Evolutionary conservation across 2,329 filamentous ascomycete species (phyloP).

Genomic region (Hawksworthiomyces lignivorus): DNA sequence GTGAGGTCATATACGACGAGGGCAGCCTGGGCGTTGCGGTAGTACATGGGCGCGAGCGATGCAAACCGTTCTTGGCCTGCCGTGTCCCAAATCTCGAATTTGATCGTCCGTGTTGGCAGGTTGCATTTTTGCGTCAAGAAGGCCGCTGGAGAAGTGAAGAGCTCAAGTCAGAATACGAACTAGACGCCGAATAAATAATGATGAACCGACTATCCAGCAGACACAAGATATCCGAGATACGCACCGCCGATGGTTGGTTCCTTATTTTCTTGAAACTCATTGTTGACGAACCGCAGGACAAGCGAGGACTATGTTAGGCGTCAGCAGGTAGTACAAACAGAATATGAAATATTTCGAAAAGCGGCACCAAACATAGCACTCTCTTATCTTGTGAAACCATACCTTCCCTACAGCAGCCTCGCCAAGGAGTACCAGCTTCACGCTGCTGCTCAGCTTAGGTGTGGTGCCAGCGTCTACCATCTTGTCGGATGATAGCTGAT

Average conservation of each 20-base stretch:
- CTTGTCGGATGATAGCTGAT: neutral
- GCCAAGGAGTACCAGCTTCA: constrained; percentile 95
- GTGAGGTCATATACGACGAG: constrained; percentile 98
- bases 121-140: constrained; percentile 99
- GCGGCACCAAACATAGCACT: too few species aligned
- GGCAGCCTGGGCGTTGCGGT: constrained; percentile 94
- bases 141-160: constrained; percentile 68
- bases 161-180: too few species aligned
- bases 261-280: constrained; percentile 99
- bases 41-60: constrained; percentile 97
- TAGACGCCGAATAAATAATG: too few species aligned
- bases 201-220: too few species aligned
- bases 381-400: too few species aligned
- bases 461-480: constrained; percentile 65
- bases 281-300: constrained; percentile 96
- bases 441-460: constrained; percentile 95
- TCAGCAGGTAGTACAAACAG: too few species aligned
- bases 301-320: constrained; percentile 84
- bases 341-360: too few species aligned
- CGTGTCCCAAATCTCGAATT: constrained; percentile 97
- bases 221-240: too few species aligned
- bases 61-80: constrained; percentile 97
- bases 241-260: constrained; percentile 96
- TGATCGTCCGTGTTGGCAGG: constrained; percentile 84
- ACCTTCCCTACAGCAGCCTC: constrained; percentile 99